Conservation (phyloP, 2,329 filamentous ascomycete species). For the Claviceps sp. region DNA sequence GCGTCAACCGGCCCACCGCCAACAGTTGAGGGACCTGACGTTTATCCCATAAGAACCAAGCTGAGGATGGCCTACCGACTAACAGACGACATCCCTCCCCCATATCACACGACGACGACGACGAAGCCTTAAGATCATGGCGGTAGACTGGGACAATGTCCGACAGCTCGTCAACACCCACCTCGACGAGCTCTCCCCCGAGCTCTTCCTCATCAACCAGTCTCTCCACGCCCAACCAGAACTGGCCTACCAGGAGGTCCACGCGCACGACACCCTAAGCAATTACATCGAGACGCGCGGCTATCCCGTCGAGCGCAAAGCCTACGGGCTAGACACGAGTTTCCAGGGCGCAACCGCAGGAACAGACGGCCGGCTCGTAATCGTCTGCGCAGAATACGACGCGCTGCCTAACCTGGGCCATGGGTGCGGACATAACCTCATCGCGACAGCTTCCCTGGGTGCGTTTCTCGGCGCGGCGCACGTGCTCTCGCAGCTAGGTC, state of each 20-base stretch:
- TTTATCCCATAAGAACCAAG: too few relatives aligned
- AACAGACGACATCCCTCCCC: too few relatives aligned
- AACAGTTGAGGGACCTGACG: too few relatives aligned
- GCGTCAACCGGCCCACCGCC: too few relatives aligned
- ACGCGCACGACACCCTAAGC: conserved; percentile 15
- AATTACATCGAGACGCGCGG: conserved; percentile 11
- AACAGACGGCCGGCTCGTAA: conserved; percentile 17
- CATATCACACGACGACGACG: too few relatives aligned
- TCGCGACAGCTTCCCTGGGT: conserved; percentile 25
- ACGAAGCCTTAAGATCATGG: neutral
- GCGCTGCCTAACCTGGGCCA: conserved; percentile 31
- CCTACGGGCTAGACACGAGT: conserved; percentile 20
- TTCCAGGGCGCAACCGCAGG: conserved; percentile 17
- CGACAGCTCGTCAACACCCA: neutral
- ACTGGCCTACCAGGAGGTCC: conserved; percentile 15
- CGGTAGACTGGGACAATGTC: conserved; percentile 1
- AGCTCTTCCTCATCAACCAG: conserved; percentile 1
- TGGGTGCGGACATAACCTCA: conserved; percentile 32
- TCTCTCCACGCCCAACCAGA: conserved; percentile 14
- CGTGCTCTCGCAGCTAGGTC: conserved; percentile 16
- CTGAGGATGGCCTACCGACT: too few relatives aligned
- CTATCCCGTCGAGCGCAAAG: conserved; percentile 15
- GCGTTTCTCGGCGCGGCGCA: conserved; percentile 24
- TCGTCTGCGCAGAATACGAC: conserved; percentile 29
- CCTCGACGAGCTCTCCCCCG: neutral